Evolutionary conservation across 768 basidiomycete genomes (phyloP), one percentile per base, ranked within the genome.

Genomic region (Mycena polygramma): DNA sequence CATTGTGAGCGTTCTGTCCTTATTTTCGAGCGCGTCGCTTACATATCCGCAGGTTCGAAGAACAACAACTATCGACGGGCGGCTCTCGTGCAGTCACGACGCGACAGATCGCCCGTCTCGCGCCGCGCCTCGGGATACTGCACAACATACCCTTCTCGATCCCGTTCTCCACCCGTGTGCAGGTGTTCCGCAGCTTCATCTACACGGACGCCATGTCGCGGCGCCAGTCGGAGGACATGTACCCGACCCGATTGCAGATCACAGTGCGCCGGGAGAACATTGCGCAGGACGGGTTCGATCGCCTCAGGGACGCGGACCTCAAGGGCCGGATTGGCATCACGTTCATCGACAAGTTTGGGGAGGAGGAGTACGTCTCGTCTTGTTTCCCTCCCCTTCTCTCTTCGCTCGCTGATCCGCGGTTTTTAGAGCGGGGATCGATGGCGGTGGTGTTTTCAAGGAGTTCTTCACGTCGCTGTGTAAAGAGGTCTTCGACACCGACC

Each of bases 371-470:
- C 79, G 92, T 83, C 14, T 37, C 43, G 11, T 65, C 61, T 66
- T 57, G 35, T 58, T 36, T 8, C 54, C 55, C 51, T 30, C 30
- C 30, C 30, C 30, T 30, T 2, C 2, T 13, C 62, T 37, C 57
- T 22, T 30, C 51, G 45, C 14, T 52, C 2, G 30, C 41, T 73
- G 57, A 65, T 49, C 17, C 37, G 53, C 46, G 66, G 60, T 39
- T 78, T 64, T 69, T 20, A 94, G 93, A 79, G 91, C 92, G 20
- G 97, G 97, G 0, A 97, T 99, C 39, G 97, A 98, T 72, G 97
- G 97, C 2, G 97, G 98, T 3, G 98, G 98, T 0, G 91, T 99
- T 7, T 99, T 98, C 85, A 99, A 99, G 79, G 98, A 99, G 79
- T 98, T 99, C 74, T 89, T 99, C 76, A 99, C 96, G 2, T 94